Evolutionary conservation across 2,329 filamentous ascomycete species (phyloP).

Genomic region (Fusarium staphyleae): DNA sequence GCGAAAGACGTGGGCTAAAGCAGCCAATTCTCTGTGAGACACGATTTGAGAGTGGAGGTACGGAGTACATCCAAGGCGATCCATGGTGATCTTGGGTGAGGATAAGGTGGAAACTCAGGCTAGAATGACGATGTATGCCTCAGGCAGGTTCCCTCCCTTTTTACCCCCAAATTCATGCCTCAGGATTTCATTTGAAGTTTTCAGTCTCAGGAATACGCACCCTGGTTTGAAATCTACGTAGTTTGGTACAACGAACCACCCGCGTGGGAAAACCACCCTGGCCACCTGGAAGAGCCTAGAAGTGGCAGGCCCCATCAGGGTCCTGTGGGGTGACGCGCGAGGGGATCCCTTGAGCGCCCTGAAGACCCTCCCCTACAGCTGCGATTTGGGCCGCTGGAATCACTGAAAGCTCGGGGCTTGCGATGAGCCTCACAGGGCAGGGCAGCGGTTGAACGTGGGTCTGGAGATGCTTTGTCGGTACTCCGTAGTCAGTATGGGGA

Average conservation of each 20-base stretch:
- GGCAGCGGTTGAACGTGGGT: conserved; percentile 5
- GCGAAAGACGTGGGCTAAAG: conserved; percentile 15
- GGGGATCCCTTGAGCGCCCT: conserved; percentile 19
- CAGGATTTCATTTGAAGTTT: too few relatives aligned
- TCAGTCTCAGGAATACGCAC: conserved; percentile 34
- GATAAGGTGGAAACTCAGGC: conserved; percentile 25
- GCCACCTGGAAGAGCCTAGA: conserved; percentile 11
- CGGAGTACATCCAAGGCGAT: conserved; percentile 18
- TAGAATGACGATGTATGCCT: conserved; percentile 41
- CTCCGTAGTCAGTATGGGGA: conserved; percentile 23
- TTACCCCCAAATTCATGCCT: conserved; percentile 26
- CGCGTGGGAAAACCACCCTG: neutral
- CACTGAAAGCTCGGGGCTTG: conserved; percentile 18
- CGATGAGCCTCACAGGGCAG: conserved; percentile 33
- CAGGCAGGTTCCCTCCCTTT: conserved; percentile 38
- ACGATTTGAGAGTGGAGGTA: conserved; percentile 26
- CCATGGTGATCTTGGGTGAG: neutral
- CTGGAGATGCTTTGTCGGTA: too few relatives aligned
- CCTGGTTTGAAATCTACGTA: conserved; percentile 37
- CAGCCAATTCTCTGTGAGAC: conserved; percentile 9
- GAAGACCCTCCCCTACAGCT: conserved; percentile 30
- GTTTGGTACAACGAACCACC: conserved; percentile 6
- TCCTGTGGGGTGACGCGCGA: conserved; percentile 35
- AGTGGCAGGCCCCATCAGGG: conserved; percentile 25
- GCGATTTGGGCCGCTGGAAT: conserved; percentile 11